phyloP scores from a whole-genome alignment of 179 eudicot genomes.

The Carnegiea gigantea region DNA sequence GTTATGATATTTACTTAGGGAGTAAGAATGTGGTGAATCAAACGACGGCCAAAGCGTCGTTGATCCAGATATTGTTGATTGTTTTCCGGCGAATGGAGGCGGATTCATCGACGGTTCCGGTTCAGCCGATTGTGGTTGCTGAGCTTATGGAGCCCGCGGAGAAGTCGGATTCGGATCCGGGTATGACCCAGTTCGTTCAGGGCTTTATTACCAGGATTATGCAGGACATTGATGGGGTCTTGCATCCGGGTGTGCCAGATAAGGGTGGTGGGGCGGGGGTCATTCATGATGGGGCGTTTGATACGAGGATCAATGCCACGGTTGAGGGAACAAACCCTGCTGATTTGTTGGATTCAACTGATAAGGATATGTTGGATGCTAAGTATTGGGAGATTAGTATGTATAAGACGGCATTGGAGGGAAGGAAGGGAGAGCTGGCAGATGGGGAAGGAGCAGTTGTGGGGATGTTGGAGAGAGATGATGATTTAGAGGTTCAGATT shows the following conservation, averaged over 20 bases:
- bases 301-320: constrained; percentile 62
- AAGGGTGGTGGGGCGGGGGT: constrained; percentile 25
- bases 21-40: constrained; percentile 93
- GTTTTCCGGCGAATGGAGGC: constrained; percentile 98
- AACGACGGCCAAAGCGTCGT: constrained; percentile 87
- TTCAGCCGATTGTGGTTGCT: constrained; percentile 95
- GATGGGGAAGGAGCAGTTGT: constrained; percentile 54
- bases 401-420: constrained; percentile 96
- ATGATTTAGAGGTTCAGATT: constrained; percentile 93
- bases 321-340: constrained; percentile 94
- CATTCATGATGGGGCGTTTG: constrained; percentile 85
- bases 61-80: constrained; percentile 92
- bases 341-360: constrained; percentile 92
- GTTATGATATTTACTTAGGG: constrained; percentile 75
- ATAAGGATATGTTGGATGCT: constrained; percentile 98
- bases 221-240: constrained; percentile 81
- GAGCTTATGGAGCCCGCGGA: constrained; percentile 87
- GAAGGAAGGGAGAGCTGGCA: constrained; percentile 85
- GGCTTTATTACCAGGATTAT: constrained; percentile 85
- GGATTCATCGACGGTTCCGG: constrained; percentile 77
- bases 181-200: constrained; percentile 76
- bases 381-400: constrained; percentile 99
- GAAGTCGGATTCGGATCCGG: constrained; percentile 60
- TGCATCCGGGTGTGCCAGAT: constrained; percentile 50
- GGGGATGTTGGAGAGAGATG: constrained; percentile 58